Evolutionary conservation across 148 eudicot species (phyloP), one percentile per base, ranked within the genome.

Genomic region (Limonium bicolor): DNA sequence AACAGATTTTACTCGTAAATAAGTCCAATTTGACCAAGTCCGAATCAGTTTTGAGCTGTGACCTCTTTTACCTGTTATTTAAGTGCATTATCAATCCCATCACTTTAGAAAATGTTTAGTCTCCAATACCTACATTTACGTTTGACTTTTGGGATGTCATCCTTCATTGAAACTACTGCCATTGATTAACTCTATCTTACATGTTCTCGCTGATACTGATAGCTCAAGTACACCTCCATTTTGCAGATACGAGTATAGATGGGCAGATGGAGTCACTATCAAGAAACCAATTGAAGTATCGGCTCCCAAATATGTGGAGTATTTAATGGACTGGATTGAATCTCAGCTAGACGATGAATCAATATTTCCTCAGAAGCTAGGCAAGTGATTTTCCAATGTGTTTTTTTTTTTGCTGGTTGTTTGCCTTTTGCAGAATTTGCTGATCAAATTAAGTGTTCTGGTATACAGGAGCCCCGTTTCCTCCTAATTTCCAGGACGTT

Each of bases 241-340:
- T 50, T 59, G 10, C 55, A 67, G 71, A 14, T 66, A 66, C 20
- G 71, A 66, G 51, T 66, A 66, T 46, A 50, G 71, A 35, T 66
- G 71, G 71, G 71, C 71, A 60, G 71, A 66, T 56, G 71, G 71
- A 32, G 66, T 66, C 36, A 55, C 55, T 9, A 51, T 66, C 51
- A 66, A 66, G 55, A 66, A 60, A 66, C 71, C 71, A 29, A 66
- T 66, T 19, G 66, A 66, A 33, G 71, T 66, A 7, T 60, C 71
- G 13, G 71, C 71, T 47, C 71, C 71, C 13, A 66, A 66, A 42
- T 66, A 66, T 41, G 71, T 66, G 15, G 71, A 66, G 49, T 61
- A 55, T 26, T 41, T 66, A 20, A 66, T 66, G 71, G 71, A 66
- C 46, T 66, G 71, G 71, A 66, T 66, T 44, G 71, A 66, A 55